phyloP scores from a whole-genome alignment of 192 early-diverging fungal species.

The Linnemannia elongata region DNA sequence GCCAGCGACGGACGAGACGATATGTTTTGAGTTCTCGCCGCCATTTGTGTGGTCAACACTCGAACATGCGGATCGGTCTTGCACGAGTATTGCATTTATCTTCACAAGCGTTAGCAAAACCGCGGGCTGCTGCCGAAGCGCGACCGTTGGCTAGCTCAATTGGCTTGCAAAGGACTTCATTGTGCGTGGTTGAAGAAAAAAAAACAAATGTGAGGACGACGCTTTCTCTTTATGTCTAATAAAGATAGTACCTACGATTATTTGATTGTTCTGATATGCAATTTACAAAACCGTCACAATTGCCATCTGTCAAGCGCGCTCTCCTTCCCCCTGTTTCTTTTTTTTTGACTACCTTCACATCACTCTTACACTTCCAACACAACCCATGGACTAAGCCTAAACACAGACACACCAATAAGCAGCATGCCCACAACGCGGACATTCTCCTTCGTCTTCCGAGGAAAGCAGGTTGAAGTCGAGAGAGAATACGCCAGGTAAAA shows the following conservation, averaged over 20 bases:
- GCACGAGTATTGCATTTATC: conserved; percentile 59
- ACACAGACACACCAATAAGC: background rate
- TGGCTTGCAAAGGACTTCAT: conserved; percentile 50
- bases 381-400: background rate
- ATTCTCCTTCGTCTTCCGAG: conserved; percentile 19
- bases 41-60: background rate
- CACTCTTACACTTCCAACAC: background rate
- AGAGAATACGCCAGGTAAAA: conserved; percentile 23
- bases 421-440: background rate
- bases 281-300: too few species aligned
- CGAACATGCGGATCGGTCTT: conserved; percentile 12
- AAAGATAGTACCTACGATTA: background rate
- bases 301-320: too few species aligned
- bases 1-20: conserved; percentile 11
- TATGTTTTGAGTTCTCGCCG: conserved; percentile 3
- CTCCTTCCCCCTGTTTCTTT: too few species aligned
- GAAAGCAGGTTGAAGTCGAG: conserved; percentile 23
- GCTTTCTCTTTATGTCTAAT: background rate
- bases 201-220: background rate
- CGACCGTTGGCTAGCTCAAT: conserved; percentile 48
- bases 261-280: background rate
- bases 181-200: conserved; percentile 30
- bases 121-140: conserved; percentile 58
- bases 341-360: too few species aligned
- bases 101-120: conserved; percentile 30